Evolutionary conservation across 2,329 filamentous ascomycete species (phyloP).

Genomic region (Cordyceps farinosa): DNA sequence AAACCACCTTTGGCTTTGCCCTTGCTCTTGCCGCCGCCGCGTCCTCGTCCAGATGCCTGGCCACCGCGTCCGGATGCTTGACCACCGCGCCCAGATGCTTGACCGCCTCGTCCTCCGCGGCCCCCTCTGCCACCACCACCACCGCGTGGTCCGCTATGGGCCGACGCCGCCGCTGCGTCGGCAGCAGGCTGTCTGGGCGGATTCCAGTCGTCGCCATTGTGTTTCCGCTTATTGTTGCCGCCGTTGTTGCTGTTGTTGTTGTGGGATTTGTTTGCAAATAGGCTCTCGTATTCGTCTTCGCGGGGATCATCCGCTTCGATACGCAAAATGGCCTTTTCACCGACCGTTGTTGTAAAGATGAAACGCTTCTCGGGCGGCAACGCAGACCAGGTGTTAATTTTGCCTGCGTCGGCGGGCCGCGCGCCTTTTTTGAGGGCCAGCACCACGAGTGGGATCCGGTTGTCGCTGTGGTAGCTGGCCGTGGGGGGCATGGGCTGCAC

Average conservation of each 20-base stretch:
- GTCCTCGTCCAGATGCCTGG: conserved; percentile 30
- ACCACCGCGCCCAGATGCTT: conserved; percentile 28
- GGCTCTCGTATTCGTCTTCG: conserved; percentile 61
- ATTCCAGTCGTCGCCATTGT: conserved; percentile 45
- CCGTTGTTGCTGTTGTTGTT: conserved; percentile 52
- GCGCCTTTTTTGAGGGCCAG: conserved; percentile 74
- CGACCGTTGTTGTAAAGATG: conserved; percentile 77
- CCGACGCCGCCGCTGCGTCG: background rate
- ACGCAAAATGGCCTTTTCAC: conserved; percentile 78
- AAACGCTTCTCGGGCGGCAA: conserved; percentile 67
- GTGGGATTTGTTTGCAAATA: conserved; percentile 56
- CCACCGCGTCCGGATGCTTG: conserved; percentile 32
- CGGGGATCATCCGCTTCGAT: conserved; percentile 68
- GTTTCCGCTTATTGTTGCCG: conserved; percentile 57
- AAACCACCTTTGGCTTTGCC: conserved; percentile 46
- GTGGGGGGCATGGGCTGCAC: conserved; percentile 68
- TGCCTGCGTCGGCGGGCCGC: conserved; percentile 73
- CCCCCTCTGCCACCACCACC: conserved; percentile 29
- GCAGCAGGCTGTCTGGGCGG: conserved; percentile 26
- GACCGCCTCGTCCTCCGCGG: conserved; percentile 36
- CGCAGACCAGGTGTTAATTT: conserved; percentile 81
- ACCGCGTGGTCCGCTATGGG: conserved; percentile 15
- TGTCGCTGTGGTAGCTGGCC: conserved; percentile 73
- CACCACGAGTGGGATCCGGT: conserved; percentile 73
- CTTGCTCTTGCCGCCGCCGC: conserved; percentile 36